Evolutionary conservation across 345 rosid genomes (phyloP).

Genomic region (Hirschfeldia incana): DNA sequence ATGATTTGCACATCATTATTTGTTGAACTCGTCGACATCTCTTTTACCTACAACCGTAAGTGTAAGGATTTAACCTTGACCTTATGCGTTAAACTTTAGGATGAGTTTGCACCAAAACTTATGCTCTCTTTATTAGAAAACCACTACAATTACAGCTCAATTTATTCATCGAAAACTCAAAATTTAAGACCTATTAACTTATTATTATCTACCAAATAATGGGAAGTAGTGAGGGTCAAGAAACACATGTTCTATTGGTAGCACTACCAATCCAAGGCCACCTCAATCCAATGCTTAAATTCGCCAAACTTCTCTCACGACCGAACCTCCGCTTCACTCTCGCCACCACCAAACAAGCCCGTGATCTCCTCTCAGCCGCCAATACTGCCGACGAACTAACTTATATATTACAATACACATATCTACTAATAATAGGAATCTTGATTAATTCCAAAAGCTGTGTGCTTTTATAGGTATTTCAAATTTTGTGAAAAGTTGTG

Average conservation of each 20-base stretch:
- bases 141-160: background rate
- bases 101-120: no score
- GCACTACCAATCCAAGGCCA: constrained; percentile 40
- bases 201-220: background rate
- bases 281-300: constrained; percentile 40
- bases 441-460: no score
- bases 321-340: constrained; percentile 50
- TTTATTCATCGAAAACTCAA: constrained; percentile 11
- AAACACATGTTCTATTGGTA: constrained; percentile 51
- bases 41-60: no score
- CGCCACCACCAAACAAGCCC: constrained; percentile 47
- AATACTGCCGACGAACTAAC: background rate
- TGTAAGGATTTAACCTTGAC: no score
- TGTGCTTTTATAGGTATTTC: no score
- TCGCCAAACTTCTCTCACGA: constrained; percentile 46
- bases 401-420: no score
- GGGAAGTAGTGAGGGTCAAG: constrained; percentile 26
- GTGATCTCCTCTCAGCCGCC: constrained; percentile 31
- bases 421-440: no score
- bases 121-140: no score
- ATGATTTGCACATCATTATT: no score
- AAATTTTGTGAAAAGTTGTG: no score
- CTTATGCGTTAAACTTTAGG: no score
- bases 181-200: background rate
- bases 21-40: no score